Base-by-base conservation (phyloP, 805 yeast species). In the Yamadazyma akitaensis region DNA sequence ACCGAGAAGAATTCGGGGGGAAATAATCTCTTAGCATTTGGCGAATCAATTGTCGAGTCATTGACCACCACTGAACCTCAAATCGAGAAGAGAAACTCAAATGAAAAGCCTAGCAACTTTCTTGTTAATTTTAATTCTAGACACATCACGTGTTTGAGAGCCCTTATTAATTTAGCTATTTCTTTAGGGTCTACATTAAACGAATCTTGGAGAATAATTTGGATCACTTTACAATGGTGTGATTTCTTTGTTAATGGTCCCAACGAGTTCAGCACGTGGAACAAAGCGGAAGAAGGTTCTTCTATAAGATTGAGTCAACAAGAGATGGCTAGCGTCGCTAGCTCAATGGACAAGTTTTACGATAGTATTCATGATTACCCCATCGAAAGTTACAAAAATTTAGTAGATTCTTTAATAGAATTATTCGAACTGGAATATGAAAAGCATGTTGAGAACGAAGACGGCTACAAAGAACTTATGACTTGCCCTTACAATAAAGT, bases 121-220 rank as follows among this genome's bases (percentile, higher is more conserved):
- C 35, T 21, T n/a, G 39, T 25, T 49, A 59, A 61, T 28, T 68
- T 87, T 37, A 80, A 82, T 49, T 73, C 87, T 0, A 75, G 96
- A 44, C 89, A 88, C 51, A 75, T 88, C 1, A 74, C 84, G 9
- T 81, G 96, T 53, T 78, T 89, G 34, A 72, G 96, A 42, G 97
- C 96, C 0, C 63, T 92, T 33, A 68, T 84, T 3, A 86, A 88
- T 49, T 68, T 92, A 41, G 90, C 92, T 0, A 76, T 83, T 2
- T 86, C 96, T 0, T 64, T 92, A n/a, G 97, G 97, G 0, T 78
- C 91, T 0, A 77, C 82, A 1, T 70, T 92, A 13, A 77, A 76
- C 5, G 60, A 67, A 2, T 79, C 85, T 28, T 92, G 98, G 98
- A 63, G 66, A 11, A 73, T 68, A 25, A 59, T 72, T 17, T 72